Base-by-base conservation (phyloP, 352 stramenopile species). In the Globisporangium apiculatum region DNA sequence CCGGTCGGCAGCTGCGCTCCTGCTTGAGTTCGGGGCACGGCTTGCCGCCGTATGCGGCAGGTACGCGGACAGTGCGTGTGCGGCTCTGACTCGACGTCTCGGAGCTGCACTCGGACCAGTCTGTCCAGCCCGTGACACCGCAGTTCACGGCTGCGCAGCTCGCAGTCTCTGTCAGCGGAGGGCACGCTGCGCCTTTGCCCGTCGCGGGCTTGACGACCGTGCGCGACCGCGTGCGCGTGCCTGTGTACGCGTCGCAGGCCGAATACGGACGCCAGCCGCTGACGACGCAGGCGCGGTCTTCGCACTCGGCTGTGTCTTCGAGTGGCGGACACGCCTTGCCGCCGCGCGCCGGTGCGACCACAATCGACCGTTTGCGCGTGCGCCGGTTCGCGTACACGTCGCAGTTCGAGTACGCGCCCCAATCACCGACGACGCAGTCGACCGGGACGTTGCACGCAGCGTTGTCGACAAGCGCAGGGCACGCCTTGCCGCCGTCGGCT, bases 391-490 rank as follows among this genome's bases (percentile, higher is more conserved):
- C 68, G n/a, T 55, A 15, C 1, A 64, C 58, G 10, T 81, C 70
- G 50, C 76, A 89, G 1, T 58, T 14, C 1, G 17, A 47, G 53
- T 71, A 87, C 40, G 60, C 59, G 1, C 73, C 58, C 75, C 76
- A 89, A 11, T 53, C 53, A 14, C 72, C 78, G 18, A 87, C 66
- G 8, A 79, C 68, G 46, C 79, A 89, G 58, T 87, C 65, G 5
- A 87, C 64, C 10, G 72, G 48, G 0, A 57, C 48, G 0, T 48
- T 63, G 38, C 79, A 89, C 1, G 51, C 36, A 24, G 55, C 65
- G 0, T 65, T 64, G 7, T 86, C 53, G 2, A 58, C 56, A 3
- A 88, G 57, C 1, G 14, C 54, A 5, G 68, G 71, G 38, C 79
- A 89, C 0, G 59, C 53, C n/a, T 66, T 69, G 0, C 79, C 78